Percentiles rank a stretch among this genome's conserved stretches.
These are phyloP conservation scores for Xylaria telfairii DNA, from an alignment of 495 filamentous ascomycete genomes.

Conservation along the genomic window DNA sequence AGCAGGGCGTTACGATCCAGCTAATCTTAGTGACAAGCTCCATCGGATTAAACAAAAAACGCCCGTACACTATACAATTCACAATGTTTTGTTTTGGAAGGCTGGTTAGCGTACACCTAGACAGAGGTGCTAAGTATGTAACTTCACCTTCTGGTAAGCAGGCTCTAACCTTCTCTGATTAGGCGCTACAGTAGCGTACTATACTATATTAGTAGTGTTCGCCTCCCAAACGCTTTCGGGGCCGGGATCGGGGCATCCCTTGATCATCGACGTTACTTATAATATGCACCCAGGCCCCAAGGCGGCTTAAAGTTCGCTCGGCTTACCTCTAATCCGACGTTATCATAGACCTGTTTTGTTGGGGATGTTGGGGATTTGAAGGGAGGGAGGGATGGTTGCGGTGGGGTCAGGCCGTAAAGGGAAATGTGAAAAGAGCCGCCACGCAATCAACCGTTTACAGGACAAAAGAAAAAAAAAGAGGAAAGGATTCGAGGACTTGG, in stretches of 20 bases:
- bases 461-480: background rate
- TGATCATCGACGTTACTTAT: background rate
- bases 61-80: background rate
- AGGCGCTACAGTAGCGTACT: background rate
- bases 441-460: background rate
- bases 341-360: background rate
- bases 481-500: background rate
- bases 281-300: background rate
- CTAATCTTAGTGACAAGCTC: background rate
- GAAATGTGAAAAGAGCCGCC: background rate
- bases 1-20: background rate
- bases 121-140: too few relatives aligned
- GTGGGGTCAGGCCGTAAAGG: background rate
- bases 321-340: background rate
- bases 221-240: background rate
- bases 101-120: too few relatives aligned
- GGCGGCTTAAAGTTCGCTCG: too few relatives aligned
- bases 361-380: background rate
- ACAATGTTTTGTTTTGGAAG: too few relatives aligned
- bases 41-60: too few relatives aligned
- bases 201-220: too few relatives aligned
- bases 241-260: too few relatives aligned
- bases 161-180: background rate
- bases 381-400: too few relatives aligned
- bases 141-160: background rate